Percentiles rank a stretch among this genome's conserved stretches.
Conservation (phyloP, 257 asterid genomes). For the Henckelia pumila region DNA sequence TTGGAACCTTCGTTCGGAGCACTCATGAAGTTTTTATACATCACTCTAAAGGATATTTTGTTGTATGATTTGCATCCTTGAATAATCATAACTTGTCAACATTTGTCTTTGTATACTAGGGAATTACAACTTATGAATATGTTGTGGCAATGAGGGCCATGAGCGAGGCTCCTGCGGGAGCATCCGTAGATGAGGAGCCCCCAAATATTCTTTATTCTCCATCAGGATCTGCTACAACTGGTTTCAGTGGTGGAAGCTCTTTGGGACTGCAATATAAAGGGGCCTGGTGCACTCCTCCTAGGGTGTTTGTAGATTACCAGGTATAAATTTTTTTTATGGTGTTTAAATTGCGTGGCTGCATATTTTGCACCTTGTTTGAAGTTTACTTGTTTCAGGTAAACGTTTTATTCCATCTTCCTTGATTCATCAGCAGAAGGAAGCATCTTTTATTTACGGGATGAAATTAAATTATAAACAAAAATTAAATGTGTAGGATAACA, state of each 20-base stretch:
- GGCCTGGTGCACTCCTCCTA: conserved; percentile 99
- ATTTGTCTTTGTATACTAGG: conserved; percentile 40
- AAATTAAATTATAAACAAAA: too few species aligned
- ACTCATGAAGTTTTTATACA: neutral
- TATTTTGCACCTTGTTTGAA: neutral
- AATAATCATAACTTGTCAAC: neutral
- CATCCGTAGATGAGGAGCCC: conserved; percentile 73
- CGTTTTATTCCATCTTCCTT: neutral
- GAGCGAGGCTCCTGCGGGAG: conserved; percentile 91
- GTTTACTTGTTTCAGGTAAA: neutral
- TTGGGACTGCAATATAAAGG: conserved; percentile 97
- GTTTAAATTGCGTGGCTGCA: neutral
- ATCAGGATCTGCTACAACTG: conserved; percentile 90
- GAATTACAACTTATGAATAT: conserved; percentile 89
- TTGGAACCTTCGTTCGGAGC: neutral
- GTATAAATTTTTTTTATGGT: conserved; percentile 31
- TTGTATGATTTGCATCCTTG: conserved; percentile 6
- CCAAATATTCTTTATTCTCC: conserved; percentile 79
- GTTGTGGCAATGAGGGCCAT: conserved; percentile 98
- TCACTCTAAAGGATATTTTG: neutral
- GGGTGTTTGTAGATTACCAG: conserved; percentile 97
- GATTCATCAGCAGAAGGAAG: neutral
- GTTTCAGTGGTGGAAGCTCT: conserved; percentile 96
- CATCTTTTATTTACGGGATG: neutral
- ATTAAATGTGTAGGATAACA: neutral